Percentiles rank a stretch among this genome's conserved stretches.
Evolutionary conservation across 2,329 filamentous ascomycete genomes (phyloP).

Genomic region (Hypoxylon sp.): DNA sequence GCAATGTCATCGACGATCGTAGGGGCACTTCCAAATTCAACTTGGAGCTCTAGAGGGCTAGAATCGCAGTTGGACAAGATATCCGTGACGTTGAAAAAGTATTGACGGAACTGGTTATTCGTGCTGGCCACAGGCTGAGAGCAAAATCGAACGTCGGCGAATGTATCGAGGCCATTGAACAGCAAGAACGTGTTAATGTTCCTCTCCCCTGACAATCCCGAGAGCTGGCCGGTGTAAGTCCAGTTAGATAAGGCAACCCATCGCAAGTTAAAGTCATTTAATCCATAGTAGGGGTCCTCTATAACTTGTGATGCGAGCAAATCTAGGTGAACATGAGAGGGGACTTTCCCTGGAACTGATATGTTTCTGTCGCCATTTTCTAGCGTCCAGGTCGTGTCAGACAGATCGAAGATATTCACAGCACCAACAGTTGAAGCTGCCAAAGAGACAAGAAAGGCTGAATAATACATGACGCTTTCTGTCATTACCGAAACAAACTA

Average conservation of each 20-base stretch:
- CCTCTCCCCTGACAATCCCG: conserved; percentile 56
- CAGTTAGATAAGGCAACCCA: conserved; percentile 73
- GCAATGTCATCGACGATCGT: conserved; percentile 68
- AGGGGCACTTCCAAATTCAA: conserved; percentile 72
- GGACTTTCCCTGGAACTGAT: conserved; percentile 68
- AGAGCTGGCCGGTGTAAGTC: conserved; percentile 70
- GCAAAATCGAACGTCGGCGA: conserved; percentile 70
- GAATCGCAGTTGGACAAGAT: conserved; percentile 60
- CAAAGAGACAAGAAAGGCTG: conserved; percentile 9
- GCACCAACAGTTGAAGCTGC: conserved; percentile 24
- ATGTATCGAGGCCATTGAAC: conserved; percentile 75
- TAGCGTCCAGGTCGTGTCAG: conserved; percentile 61
- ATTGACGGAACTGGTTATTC: conserved; percentile 75
- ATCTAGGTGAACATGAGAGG: conserved; percentile 73
- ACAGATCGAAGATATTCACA: conserved; percentile 58
- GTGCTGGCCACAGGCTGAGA: conserved; percentile 68
- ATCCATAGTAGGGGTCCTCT: conserved; percentile 66
- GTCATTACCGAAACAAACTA: conserved; percentile 2
- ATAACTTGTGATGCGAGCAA: conserved; percentile 68
- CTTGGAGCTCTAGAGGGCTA: conserved; percentile 57
- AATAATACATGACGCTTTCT: conserved; percentile 21
- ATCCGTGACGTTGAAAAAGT: conserved; percentile 69
- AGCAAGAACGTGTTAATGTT: conserved; percentile 66
- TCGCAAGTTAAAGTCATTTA: conserved; percentile 72
- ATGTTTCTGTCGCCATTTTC: conserved; percentile 63